A percentile compares a stretch with the other conserved stretches of the same genome.
Evolutionary conservation across 208 protist species (phyloP).

Genomic region (Leishmania martiniquensis): DNA sequence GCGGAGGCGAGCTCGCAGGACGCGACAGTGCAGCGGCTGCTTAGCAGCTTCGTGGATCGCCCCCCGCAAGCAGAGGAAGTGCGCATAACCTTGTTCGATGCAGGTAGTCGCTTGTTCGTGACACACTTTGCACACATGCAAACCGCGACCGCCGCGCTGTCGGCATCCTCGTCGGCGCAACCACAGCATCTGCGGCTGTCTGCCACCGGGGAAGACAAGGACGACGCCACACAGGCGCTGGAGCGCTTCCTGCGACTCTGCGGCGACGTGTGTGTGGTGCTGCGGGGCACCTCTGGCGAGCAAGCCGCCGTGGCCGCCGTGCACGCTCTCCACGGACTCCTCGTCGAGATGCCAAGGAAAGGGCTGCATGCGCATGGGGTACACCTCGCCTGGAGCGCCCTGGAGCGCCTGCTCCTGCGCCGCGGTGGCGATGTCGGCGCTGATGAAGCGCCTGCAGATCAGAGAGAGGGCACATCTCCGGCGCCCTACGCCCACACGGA

Average conservation of each 20-base stretch:
- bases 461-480: background rate
- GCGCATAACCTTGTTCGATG: slow-evolving; percentile 62
- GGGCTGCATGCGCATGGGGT: slow-evolving; percentile 20
- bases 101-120: slow-evolving; percentile 53
- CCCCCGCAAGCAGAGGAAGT: slow-evolving; percentile 57
- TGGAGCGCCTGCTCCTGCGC: slow-evolving; percentile 49
- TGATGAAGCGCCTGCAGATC: background rate
- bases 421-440: background rate
- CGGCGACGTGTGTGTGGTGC: slow-evolving; percentile 46
- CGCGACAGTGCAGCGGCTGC: slow-evolving; percentile 11
- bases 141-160: slow-evolving; percentile 1
- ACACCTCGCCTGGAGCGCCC: slow-evolving; percentile 47
- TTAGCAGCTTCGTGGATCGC: slow-evolving; percentile 25
- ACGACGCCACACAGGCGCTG: slow-evolving; percentile 26
- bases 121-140: slow-evolving; percentile 55
- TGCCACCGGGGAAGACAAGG: background rate
- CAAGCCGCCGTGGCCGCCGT: slow-evolving; percentile 51
- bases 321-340: slow-evolving; percentile 57
- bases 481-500: slow-evolving; percentile 30
- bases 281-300: slow-evolving; percentile 51
- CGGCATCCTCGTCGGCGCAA: background rate
- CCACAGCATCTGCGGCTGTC: background rate
- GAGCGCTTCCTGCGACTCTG: slow-evolving; percentile 52
- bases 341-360: slow-evolving; percentile 42
- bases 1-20: background rate